Base-by-base conservation (phyloP, 1,139 yeast species). In the Suhomyces wounanorum region DNA sequence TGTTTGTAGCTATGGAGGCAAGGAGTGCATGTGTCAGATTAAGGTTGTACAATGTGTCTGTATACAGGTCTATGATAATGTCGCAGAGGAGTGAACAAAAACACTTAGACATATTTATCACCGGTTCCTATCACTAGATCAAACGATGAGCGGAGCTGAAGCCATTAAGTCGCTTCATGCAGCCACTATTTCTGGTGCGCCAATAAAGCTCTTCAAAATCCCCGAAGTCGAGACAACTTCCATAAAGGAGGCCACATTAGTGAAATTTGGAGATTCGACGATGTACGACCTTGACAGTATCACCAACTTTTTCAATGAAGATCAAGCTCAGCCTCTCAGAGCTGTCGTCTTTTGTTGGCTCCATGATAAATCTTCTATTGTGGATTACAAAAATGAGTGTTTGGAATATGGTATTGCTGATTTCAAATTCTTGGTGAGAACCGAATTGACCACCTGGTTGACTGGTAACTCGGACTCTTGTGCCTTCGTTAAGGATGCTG, bases 301-400 rank as follows among this genome's bases (percentile, higher is more conserved):
- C n/a, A 87, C 96, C 3, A 78, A 80, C 51, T 87, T 87, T 60
- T 72, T 72, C 53, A 75, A 81, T 46, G 86, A 84, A 47, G 83
- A 73, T 43, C 68, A 65, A 14, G 68, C 71, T 17, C 77, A 85
- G 46, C 72, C 78, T n/a, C 70, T 89, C 52, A 73, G 83, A 55
- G 82, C 87, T 0, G 85, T 89, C 3, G 79, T 84, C 37, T 90
- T 90, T 64, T 88, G 96, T 58, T 94, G 96, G 95, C 57, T 85
- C 31, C 83, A 84, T 57, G 85, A 82, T 54, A 91, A 89, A 52
- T 77, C 87, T 36, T 82, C 87, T 40, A 87, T 91, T 47, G 86
- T 96, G 11, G 96, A 91, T 52, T 92, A 94, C 64, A 81, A 90
- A 56, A 80, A 84, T 23, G 85, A 81, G 47, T 89, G 97, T 59